phyloP scores from a whole-genome alignment of 1,284 basidiomycete species.

The Phellopilus nigrolimitatus region DNA sequence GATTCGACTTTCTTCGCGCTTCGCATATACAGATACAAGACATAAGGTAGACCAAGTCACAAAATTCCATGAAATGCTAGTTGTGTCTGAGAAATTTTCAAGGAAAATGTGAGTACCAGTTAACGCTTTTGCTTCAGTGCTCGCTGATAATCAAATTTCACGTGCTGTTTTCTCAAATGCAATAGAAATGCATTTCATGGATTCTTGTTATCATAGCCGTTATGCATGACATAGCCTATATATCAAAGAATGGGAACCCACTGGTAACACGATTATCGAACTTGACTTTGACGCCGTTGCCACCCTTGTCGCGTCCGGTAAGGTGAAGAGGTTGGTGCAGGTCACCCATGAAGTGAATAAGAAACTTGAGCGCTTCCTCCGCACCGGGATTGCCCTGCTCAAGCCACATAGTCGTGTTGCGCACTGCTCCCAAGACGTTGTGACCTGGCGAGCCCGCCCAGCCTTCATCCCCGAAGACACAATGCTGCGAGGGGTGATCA shows the following conservation, averaged over 20 bases:
- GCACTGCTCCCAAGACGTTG: conserved; percentile 73
- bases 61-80: no score
- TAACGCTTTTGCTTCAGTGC: no score
- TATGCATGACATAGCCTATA: no score
- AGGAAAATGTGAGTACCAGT: no score
- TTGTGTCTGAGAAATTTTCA: no score
- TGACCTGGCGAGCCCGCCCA: conserved; percentile 66
- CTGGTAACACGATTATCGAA: conserved; percentile 69
- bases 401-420: conserved; percentile 44
- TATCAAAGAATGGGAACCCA: no score
- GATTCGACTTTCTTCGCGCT: no score
- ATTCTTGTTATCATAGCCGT: not conserved
- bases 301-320: conserved; percentile 79
- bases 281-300: conserved; percentile 69
- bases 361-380: conserved; percentile 78
- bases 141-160: no score
- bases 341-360: conserved; percentile 89
- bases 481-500: conserved; percentile 74
- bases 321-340: conserved; percentile 90
- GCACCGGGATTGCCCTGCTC: conserved; percentile 31
- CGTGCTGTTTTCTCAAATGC: no score
- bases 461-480: conserved; percentile 76
- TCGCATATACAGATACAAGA: no score
- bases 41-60: no score
- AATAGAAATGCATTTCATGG: no score